Evolutionary conservation across 2,329 filamentous ascomycete species (phyloP).

Genomic region (Capronia coronata): DNA sequence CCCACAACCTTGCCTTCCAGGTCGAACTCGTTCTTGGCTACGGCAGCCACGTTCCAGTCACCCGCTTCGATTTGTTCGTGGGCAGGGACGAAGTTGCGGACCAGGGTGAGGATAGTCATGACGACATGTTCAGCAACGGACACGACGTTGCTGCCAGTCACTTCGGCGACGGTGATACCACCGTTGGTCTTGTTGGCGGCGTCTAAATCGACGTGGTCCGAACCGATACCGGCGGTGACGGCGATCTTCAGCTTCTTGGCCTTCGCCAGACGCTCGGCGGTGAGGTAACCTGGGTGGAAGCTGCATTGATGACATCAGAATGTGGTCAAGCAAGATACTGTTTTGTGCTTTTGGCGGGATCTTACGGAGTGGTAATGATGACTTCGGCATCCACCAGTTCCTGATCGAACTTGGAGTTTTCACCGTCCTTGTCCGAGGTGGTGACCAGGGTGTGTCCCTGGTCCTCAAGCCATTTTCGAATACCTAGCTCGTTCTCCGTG

Average conservation of each 20-base stretch:
- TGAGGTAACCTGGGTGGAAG: constrained; percentile 98
- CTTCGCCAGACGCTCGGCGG: constrained; percentile 88
- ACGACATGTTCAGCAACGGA: constrained; percentile 98
- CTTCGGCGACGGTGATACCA: constrained; percentile 92
- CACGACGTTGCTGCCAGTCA: constrained; percentile 96
- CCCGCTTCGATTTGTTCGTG: constrained; percentile 86
- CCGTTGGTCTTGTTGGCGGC: constrained; percentile 98
- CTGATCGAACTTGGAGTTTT: constrained; percentile 87
- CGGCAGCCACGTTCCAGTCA: constrained; percentile 91
- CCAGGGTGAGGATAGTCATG: constrained; percentile 94
- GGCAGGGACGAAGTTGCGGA: constrained; percentile 97
- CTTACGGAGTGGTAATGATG: constrained; percentile 95
- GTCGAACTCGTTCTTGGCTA: constrained; percentile 97
- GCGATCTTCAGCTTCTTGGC: constrained; percentile 99
- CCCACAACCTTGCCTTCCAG: constrained; percentile 96
- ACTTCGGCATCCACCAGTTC: constrained; percentile 95
- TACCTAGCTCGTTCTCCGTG: constrained; percentile 95
- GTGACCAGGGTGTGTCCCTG: constrained; percentile 95
- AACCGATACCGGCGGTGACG: constrained; percentile 94
- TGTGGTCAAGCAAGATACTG: background rate
- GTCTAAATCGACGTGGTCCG: constrained; percentile 95
- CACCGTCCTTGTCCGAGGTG: constrained; percentile 94
- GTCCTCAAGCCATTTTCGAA: constrained; percentile 96
- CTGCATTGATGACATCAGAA: constrained; percentile 41
- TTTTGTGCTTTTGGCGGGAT: constrained; percentile 6